A percentile compares a stretch with the other conserved stretches of the same genome.
phyloP scores from a whole-genome alignment of 139 green algal species.

The Marvania coccoides region DNA sequence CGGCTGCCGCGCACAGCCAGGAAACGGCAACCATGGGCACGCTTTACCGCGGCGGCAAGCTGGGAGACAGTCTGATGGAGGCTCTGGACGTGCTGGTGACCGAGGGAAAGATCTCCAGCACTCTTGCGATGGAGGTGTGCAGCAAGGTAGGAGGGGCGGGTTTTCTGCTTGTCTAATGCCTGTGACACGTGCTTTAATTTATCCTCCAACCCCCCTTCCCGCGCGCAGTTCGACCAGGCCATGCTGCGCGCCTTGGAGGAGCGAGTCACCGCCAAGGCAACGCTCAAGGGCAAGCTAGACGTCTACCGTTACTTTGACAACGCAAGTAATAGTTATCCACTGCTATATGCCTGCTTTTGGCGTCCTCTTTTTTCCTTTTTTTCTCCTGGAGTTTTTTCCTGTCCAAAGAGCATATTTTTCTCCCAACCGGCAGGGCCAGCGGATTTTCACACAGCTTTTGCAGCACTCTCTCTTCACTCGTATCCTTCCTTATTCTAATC shows the following conservation, averaged over 20 bases:
- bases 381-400: too few relatives aligned
- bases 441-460: too few relatives aligned
- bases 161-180: neutral
- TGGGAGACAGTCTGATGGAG: constrained; percentile 35
- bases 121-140: constrained; percentile 33
- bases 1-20: too few relatives aligned
- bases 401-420: too few relatives aligned
- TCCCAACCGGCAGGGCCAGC: too few relatives aligned
- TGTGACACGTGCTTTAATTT: neutral
- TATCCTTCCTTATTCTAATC: neutral
- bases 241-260: constrained; percentile 9
- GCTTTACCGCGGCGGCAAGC: constrained; percentile 26
- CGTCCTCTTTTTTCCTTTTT: too few relatives aligned
- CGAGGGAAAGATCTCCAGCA: constrained; percentile 28
- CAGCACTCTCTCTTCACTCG: too few relatives aligned
- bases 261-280: constrained; percentile 16
- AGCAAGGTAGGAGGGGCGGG: constrained; percentile 16
- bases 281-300: constrained; percentile 39
- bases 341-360: too few relatives aligned
- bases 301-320: constrained; percentile 47
- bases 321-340: too few relatives aligned
- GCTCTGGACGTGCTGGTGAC: constrained; percentile 34
- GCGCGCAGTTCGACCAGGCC: neutral
- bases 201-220: neutral
- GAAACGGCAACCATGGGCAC: neutral